A percentile compares a stretch with the other conserved stretches of the same genome.
phyloP scores from a whole-genome alignment of 1,284 basidiomycete genomes.

The Neolentinus lepideus region DNA sequence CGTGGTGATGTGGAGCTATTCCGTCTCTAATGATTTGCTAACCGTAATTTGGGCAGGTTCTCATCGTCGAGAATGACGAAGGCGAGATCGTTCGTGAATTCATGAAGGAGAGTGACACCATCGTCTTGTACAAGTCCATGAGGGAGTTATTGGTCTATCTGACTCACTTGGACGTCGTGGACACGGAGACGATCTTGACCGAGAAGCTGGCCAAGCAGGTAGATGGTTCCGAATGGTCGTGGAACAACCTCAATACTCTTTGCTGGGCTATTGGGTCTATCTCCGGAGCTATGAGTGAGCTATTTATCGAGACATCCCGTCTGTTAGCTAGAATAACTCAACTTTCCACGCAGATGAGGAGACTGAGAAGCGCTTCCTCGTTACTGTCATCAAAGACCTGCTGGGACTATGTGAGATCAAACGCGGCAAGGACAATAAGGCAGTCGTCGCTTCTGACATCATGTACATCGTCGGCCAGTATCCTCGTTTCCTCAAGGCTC shows the following conservation, averaged over 20 bases:
- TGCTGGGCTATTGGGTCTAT: slow-evolving; percentile 99
- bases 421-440: slow-evolving; percentile 99
- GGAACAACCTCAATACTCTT: slow-evolving; percentile 98
- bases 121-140: slow-evolving; percentile 99
- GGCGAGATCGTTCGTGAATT: slow-evolving; percentile 99
- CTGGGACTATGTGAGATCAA: slow-evolving; percentile 97
- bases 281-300: slow-evolving; percentile 97
- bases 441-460: slow-evolving; percentile 98
- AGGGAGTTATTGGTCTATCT: slow-evolving; percentile 95
- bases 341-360: slow-evolving; percentile 73
- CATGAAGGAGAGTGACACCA: slow-evolving; percentile 99
- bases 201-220: slow-evolving; percentile 98
- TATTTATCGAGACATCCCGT: no score
- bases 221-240: slow-evolving; percentile 97
- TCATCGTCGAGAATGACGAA: slow-evolving; percentile 99
- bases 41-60: slow-evolving; percentile 52
- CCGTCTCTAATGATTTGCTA: no score
- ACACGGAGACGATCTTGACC: slow-evolving; percentile 95
- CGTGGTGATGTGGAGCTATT: not conserved
- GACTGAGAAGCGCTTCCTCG: slow-evolving; percentile 97
- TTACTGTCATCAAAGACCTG: slow-evolving; percentile 98
- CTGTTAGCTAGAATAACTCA: no score
- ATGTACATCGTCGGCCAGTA: slow-evolving; percentile 99
- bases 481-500: slow-evolving; percentile 98
- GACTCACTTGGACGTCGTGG: slow-evolving; percentile 93